Evolutionary conservation across 2,329 filamentous ascomycete species (phyloP), one percentile per base, ranked within the genome.

Genomic region (Microascus cirrosus): DNA sequence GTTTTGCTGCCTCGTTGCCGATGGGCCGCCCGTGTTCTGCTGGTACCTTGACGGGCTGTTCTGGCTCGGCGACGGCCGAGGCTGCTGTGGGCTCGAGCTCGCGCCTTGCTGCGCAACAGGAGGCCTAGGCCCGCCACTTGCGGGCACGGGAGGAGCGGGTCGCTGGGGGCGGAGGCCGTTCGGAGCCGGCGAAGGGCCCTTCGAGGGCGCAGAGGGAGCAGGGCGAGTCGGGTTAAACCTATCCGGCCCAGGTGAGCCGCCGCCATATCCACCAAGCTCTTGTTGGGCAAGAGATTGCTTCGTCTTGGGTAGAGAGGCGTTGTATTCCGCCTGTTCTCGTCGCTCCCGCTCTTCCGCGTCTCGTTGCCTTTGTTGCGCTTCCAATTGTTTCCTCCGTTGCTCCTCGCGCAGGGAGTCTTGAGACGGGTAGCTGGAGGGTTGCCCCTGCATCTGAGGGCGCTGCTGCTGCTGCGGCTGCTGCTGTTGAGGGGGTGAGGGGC

Each of bases 161-260:
- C 94, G 82, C 71, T 95, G 91, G 32, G 92, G 89, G 60, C 82
- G 77, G 34, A 85, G 74, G 45, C 45, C 45, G 22, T 50, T 50
- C 22, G n/a, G 20, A 75, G 84, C 80, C 62, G 82, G 82, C 59
- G 78, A 77, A 45, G 70, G 65, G 1, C 76, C 61, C 74, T 81
- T 84, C 11, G 59, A 35, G 55, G 90, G 90, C 4, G 89, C 87
- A 3, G 87, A 82, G n/a, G 92, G 93, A 54, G 93, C 87, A 45
- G 89, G 87, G 66, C 93, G 82, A 57, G 84, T 85, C 3, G 93
- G 91, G 69, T 95, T 96, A 72, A 91, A 97, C 61, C 90, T 83
- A 64, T 85, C 82, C n/a, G 77, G 71, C 35, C 74, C 68, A 15
- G 79, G 69, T 22, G 76, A 64, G 59, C 60, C 28, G 52, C 77